Evolutionary conservation across 2,329 filamentous ascomycete species (phyloP), one percentile per base, ranked within the genome.

Genomic region (Myriosclerotinia duriaeana): DNA sequence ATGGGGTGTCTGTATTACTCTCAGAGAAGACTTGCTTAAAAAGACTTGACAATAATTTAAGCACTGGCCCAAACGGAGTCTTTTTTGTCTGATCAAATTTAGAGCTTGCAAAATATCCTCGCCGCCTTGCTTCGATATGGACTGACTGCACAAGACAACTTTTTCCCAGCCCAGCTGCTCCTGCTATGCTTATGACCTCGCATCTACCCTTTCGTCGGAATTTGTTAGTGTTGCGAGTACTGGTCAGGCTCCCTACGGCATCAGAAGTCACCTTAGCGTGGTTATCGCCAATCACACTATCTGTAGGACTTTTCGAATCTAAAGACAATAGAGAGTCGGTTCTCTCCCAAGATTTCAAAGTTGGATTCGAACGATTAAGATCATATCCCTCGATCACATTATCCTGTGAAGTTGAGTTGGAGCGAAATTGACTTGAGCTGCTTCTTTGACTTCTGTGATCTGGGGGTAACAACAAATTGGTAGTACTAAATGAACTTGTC

Each of bases 21-120:
- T 89, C 87, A 0, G 86, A 87, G 80, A 86, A 89, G 3, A 89
- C 84, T 74, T 89, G 87, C 72, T 86, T 86, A 76, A 89, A 89
- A 20, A 89, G 78, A 26, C 85, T 88, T 14, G 86, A 88, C 14
- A 89, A 76, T n/a, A 89, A 77, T 75, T 85, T 88, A 36, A 89
- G 80, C 50, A 89, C 77, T 5, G 87, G 87, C 1, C 86, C 86
- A 74, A 88, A 89, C 4, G 87, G 84, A 11, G 81, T 84, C 71
- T 83, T 83, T 70, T 84, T 80, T 0, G 86, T 83, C 0, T 83
- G 84, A 72, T 89, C 87, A 67, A 89, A 89, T 73, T 89, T 89
- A 52, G 87, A 84, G 42, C 85, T 87, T 8, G 86, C 85, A 72
- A 86, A 89, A 73, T 89, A 89, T 3, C 87, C 87, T 67, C 83